Conservation (phyloP, 345 rosid genomes). For the Mangifera indica region DNA sequence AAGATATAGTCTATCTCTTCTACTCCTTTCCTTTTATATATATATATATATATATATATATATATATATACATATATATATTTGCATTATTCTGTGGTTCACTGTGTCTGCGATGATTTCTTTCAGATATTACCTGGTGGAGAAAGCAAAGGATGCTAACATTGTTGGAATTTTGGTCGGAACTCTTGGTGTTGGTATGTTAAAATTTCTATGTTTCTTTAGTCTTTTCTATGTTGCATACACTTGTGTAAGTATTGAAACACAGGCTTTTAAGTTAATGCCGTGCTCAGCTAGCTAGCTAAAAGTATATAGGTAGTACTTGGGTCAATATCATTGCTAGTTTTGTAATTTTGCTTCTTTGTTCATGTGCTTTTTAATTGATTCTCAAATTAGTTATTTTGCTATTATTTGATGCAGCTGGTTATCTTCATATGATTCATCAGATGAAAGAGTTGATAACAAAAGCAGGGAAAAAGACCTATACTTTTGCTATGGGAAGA, state of each 20-base stretch:
- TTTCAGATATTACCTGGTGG: slow-evolving; percentile 88
- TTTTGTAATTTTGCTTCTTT: neutral
- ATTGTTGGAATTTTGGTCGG: slow-evolving; percentile 92
- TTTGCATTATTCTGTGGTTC: slow-evolving; percentile 3
- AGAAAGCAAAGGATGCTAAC: slow-evolving; percentile 95
- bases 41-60: neutral
- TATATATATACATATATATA: no score
- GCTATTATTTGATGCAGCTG: slow-evolving; percentile 55
- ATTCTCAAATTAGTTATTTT: neutral
- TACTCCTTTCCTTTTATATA: neutral
- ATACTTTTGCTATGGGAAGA: slow-evolving; percentile 88
- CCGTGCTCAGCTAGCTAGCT: neutral
- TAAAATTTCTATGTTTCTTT: neutral
- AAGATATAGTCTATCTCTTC: neutral
- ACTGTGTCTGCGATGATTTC: slow-evolving; percentile 5
- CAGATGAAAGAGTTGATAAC: slow-evolving; percentile 76
- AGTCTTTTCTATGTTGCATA: neutral
- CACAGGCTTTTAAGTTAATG: neutral
- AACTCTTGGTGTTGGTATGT: slow-evolving; percentile 93
- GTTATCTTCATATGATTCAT: slow-evolving; percentile 85
- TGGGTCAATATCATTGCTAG: neutral
- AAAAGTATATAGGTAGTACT: neutral
- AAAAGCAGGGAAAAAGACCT: slow-evolving; percentile 75
- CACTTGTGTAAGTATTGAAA: neutral
- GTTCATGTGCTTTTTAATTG: neutral